Evolutionary conservation across 2,329 filamentous ascomycete species (phyloP), one percentile per base, ranked within the genome.

Genomic region (Fusarium mexicanum): DNA sequence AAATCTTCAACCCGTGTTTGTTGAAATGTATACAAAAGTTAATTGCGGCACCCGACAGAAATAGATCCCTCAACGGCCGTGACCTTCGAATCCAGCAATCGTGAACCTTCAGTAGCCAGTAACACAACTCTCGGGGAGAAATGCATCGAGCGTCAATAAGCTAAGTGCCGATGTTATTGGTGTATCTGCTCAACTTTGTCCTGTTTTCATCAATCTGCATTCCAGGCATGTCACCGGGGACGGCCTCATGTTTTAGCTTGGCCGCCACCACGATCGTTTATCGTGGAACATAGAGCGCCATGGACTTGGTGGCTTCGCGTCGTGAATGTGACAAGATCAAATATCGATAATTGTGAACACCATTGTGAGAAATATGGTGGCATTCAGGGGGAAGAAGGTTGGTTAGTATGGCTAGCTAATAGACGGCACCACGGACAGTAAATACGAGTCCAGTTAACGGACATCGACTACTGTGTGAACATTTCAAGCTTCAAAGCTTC

Each of bases 121-220:
- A 29, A 37, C 44, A 57, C 48, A 51, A 22, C 26, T 33, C 26
- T 50, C 20, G 20, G n/a, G 12, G 46, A 48, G 55, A 38, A 24
- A 53, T 58, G 24, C 14, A 57, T 40, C 9, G 24, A 57, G 46
- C 29, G 44, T 24, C 43, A 59, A 59, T 71, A 48, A 59, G 29
- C 63, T 33, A 64, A 20, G 1, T 50, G 14, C n/a, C 13, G 13
- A 20, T 33, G 13, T 29, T 22, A 41, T 67, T 62, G 44, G 44
- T 37, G 22, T 40, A n/a, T 31, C 26, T 38, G 6, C 24, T n/a
- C 17, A 22, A 35, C 11, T 61, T 10, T 53, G 11, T 50, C 8
- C 63, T 68, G 43, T 48, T 72, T 59, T 43, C 63, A 48, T 72
- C 37, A 11, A 48, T 44, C 22, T 44, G 20, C 68, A 72, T 72